Evolutionary conservation across 106 monocot genomes (phyloP).

Genomic region (Dendrobium chrysotoxum): DNA sequence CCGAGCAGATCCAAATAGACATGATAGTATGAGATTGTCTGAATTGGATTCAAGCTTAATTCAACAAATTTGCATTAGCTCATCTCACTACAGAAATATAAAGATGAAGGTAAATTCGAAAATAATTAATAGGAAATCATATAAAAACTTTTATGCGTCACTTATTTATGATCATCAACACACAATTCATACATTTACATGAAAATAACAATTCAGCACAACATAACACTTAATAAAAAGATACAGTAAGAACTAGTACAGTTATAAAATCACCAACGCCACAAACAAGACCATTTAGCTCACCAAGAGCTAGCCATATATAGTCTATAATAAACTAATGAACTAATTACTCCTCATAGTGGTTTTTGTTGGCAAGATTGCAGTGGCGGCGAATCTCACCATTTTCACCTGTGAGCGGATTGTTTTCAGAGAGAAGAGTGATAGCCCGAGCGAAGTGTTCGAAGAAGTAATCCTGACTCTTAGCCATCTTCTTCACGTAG

Average conservation of each 20-base stretch:
- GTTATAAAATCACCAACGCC: not conserved
- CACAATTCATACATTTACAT: too few relatives aligned
- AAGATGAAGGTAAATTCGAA: too few relatives aligned
- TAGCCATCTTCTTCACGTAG: conserved; percentile 72
- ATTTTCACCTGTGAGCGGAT: conserved; percentile 57
- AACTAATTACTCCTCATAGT: conserved; percentile 8
- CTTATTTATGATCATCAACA: too few relatives aligned
- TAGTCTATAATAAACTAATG: not conserved
- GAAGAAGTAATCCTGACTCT: conserved; percentile 77
- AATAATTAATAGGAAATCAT: too few relatives aligned
- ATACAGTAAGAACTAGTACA: not conserved
- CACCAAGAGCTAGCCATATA: not conserved
- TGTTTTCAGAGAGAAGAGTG: conserved; percentile 60
- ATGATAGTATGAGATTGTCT: too few relatives aligned
- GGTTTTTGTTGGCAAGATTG: conserved; percentile 54
- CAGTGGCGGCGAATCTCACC: conserved; percentile 67
- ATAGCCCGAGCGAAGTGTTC: conserved; percentile 53
- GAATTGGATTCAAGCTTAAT: too few relatives aligned
- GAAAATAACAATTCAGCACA: not conserved
- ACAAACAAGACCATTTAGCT: not conserved
- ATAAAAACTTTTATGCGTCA: too few relatives aligned
- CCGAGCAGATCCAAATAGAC: too few relatives aligned
- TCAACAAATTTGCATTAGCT: too few relatives aligned
- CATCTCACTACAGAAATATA: too few relatives aligned
- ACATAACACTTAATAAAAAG: not conserved